phyloP scores from a whole-genome alignment of 768 basidiomycete species.

The Baorangia bicolor region DNA sequence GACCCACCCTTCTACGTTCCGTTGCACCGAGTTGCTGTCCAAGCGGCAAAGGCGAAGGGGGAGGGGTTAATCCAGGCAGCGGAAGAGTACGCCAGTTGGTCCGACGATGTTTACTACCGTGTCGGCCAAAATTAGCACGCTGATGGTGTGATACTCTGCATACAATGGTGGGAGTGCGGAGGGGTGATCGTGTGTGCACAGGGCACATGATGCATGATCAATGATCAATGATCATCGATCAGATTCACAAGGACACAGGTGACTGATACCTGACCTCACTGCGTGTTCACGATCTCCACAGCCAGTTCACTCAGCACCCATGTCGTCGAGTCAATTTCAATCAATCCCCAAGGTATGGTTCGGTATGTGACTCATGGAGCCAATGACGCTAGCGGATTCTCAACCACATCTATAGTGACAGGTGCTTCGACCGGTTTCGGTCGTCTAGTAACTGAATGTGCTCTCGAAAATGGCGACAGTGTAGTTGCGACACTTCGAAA shows the following conservation, averaged over 20 bases:
- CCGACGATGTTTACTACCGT: constrained; percentile 24
- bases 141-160: neutral
- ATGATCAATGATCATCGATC: too few species aligned
- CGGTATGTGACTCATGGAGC: constrained; percentile 7
- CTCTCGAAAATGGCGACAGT: constrained; percentile 39
- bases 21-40: constrained; percentile 22
- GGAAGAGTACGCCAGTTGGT: constrained; percentile 29
- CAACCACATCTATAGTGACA: constrained; percentile 34
- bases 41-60: constrained; percentile 23
- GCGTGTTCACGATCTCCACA: neutral
- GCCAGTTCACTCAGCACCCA: neutral
- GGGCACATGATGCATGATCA: too few species aligned
- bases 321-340: neutral
- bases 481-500: constrained; percentile 46
- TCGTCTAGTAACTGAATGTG: constrained; percentile 31
- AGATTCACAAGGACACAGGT: too few species aligned
- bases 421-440: constrained; percentile 44
- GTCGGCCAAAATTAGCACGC: constrained; percentile 4
- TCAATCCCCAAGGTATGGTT: constrained; percentile 23
- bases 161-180: too few species aligned
- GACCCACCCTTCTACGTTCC: constrained; percentile 28
- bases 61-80: constrained; percentile 22
- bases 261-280: neutral
- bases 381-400: neutral
- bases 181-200: neutral